These are phyloP conservation scores for Adansonia rubrostipa DNA, from an alignment of 441 rosid species.

Conservation along the genomic window DNA sequence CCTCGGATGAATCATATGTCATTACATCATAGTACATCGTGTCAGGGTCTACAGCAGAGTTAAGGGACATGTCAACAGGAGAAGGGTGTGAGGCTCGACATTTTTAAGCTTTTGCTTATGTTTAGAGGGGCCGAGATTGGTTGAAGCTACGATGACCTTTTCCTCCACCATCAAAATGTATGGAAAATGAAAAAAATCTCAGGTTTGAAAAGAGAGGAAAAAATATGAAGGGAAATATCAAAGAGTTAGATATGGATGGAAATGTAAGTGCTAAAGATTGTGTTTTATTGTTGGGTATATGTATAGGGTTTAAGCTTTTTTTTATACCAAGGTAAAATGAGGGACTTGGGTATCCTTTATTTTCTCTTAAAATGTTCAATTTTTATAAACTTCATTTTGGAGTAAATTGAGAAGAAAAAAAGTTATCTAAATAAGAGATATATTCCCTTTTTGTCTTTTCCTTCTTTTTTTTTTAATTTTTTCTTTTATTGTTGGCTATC, in stretches of 20 bases:
- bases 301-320: neutral
- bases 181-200: constrained; percentile 19
- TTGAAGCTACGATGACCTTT: constrained; percentile 40
- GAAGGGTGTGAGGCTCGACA: constrained; percentile 43
- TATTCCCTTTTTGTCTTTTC: too few species aligned
- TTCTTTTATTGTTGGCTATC: too few species aligned
- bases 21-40: constrained; percentile 29
- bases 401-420: too few species aligned
- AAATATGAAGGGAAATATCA: neutral
- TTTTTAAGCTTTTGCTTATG: constrained; percentile 79
- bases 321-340: too few species aligned
- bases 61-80: constrained; percentile 12
- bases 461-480: too few species aligned
- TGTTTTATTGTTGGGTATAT: neutral
- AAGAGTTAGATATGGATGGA: neutral
- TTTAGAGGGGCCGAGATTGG: constrained; percentile 46
- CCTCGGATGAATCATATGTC: constrained; percentile 46
- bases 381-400: too few species aligned
- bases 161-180: constrained; percentile 62
- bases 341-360: too few species aligned
- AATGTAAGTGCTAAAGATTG: neutral
- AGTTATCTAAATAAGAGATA: too few species aligned
- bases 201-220: constrained; percentile 21
- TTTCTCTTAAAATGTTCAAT: too few species aligned
- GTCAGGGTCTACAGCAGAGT: constrained; percentile 30